Base-by-base conservation (phyloP, 768 basidiomycete species). In the Grammothele lineata region DNA sequence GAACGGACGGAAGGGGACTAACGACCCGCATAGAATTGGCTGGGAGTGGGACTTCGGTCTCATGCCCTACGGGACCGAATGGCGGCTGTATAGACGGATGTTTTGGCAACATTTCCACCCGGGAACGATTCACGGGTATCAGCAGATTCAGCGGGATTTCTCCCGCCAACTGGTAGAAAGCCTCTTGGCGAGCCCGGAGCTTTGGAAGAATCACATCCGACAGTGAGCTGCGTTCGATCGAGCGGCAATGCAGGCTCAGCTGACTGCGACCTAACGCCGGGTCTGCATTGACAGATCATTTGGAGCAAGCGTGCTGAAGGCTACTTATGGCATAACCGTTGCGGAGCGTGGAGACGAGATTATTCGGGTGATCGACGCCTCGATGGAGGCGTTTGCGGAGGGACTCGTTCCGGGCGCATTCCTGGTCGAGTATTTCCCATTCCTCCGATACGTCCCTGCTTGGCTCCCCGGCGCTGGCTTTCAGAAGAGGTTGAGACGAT, bases 41-140 rank as follows among this genome's bases (percentile, higher is more conserved):
- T 70, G 73, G 60, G 72, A 72, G 3, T 70, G 66, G 57, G 63
- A 62, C 21, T 65, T 75, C 40, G 62, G 63, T 2, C 54, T 68
- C 30, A 66, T 73, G 66, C 63, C 61, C 3, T 75, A 75, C 36
- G 69, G 70, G 18, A 59, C 65, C 30, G 30, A 26, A 8, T 76
- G 76, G 75, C 69, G 62, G 39, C 62, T 63, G 9, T 67, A 68
- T 21, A 66, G 76, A 9, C 63, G 67, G 14, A 40, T 68, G 9
- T 74, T 77, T 53, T 64, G 67, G 27, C 57, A 70, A 38, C 66
- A 75, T 44, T 70, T 76, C 48, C 66, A 70, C 42, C 54, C 60
- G 1, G 56, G 59, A 21, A 68, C 69, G 1, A 55, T 62, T 0
- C 43, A 45, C 15, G 48, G 60, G 9, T 70, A 69, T 46, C 61